Conservation (phyloP, 2,329 filamentous ascomycete genomes). For the Cadophora malorum region DNA sequence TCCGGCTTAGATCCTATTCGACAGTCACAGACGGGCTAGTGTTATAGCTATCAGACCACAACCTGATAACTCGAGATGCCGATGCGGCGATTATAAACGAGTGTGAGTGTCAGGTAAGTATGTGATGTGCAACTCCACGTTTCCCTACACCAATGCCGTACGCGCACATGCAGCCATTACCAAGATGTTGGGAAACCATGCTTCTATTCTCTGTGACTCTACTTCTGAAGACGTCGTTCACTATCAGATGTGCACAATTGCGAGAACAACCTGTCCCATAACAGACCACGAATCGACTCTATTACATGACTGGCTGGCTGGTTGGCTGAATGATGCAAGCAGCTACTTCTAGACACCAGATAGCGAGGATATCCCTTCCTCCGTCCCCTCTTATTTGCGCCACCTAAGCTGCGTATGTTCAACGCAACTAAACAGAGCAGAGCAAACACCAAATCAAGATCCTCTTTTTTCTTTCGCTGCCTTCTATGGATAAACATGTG, state of each 20-base stretch:
- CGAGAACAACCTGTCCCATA: not conserved
- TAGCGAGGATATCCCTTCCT: not conserved
- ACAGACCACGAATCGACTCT: not conserved
- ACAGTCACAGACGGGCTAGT: not conserved
- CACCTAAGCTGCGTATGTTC: not conserved
- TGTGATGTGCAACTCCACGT: not conserved
- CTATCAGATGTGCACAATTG: not conserved
- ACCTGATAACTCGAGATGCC: not conserved
- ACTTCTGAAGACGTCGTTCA: not conserved
- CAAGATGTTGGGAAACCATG: not conserved
- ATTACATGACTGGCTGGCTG: slow-evolving; percentile 9
- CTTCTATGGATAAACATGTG: not conserved
- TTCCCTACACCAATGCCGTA: not conserved
- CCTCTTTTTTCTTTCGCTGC: not conserved
- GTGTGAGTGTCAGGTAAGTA: not conserved
- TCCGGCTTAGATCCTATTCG: slow-evolving; percentile 23
- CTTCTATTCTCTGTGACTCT: not conserved
- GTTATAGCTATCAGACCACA: not conserved
- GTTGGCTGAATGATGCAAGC: not conserved
- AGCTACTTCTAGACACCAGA: slow-evolving; percentile 12
- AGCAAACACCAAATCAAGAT: not conserved
- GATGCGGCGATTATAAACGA: not conserved
- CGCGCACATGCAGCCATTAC: not conserved
- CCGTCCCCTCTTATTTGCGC: slow-evolving; percentile 2
- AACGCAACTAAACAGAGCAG: not conserved